Evolutionary conservation across 306 rosid species (phyloP), one percentile per base, ranked within the genome.

Genomic region (Styphnolobium japonicum): DNA sequence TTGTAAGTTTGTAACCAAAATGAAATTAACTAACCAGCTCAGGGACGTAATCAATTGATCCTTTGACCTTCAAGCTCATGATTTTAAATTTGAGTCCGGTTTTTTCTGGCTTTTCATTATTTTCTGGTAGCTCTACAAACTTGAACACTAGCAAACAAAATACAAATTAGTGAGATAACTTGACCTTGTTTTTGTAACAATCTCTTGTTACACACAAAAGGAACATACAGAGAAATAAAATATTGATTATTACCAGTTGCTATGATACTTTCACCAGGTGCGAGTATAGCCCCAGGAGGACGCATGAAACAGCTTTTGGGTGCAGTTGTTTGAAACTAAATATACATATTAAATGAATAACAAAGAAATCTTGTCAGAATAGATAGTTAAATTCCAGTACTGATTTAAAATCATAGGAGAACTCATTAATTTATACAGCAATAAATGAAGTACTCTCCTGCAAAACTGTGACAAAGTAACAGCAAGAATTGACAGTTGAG

Each of bases 281-380:
- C 87, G 58, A 96, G 99, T 78, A 96, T 83, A 46, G 98, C 98
- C 49, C 99, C 99, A 2, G 99, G 99, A 71, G 99, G 99, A 66
- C 98, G 99, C 99, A 96, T 96, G 87, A 96, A 96, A 85, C 99
- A 96, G 79, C 99, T 96, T 83, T 96, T 96, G 7, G 99, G 99
- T 23, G 98, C 93, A 80, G 99, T 96, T 29, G 99, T 96, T 93
- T 96, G 99, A 80, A 96, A 96, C 99, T 96, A 58, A 65, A 75
- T 19, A 67, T 29, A 6, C 71, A 70, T 14, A 63, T 53, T 10
- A 49, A 67, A 75, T 39, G 73, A 84, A 58, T 61, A 75, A 15
- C 46, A 56, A 62, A 15, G 23, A 80, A 79, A 67, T 33, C 74
- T 68, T 55, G 69, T 84, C 57, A 87, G 73, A 75, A 40, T 36